Evolutionary conservation across 441 rosid species (phyloP), one percentile per base, ranked within the genome.

Genomic region (Breynia disticha): DNA sequence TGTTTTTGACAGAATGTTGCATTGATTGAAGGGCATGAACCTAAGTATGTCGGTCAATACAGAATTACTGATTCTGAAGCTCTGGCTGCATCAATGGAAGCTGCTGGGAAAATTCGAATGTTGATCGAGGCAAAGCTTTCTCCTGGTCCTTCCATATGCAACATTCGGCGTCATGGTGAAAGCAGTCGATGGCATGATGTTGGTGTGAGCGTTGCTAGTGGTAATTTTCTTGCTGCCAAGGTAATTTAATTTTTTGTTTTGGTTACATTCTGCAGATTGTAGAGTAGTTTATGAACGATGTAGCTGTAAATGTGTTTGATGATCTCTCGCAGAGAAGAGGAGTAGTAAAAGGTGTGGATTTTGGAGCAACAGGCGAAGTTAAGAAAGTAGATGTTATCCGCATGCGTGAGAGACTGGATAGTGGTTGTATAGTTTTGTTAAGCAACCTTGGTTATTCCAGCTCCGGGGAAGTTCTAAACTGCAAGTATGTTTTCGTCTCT

Each of bases 141-240:
- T 51, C 97, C 98, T 20, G 95, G 98, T 48, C 98, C 98, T 66
- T 80, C 95, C 35, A 87, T 79, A 60, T 82, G 77, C 16, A 84
- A 79, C 68, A 66, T 91, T 19, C 94, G 87, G 18, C 76, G 98
- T 32, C 98, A 91, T 65, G 98, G 96, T 52, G 96, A 87, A 47
- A 83, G 67, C 59, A 86, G 89, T 54, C 95, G 94, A 16, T 74
- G 76, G 78, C 96, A 87, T 62, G 95, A 87, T 61, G 94, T 79
- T 9, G 94, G 94, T 60, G 98, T 91, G 48, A 87, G 90, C 41
- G 98, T 91, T 12, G 95, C 90, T 47, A 86, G 90, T 72, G 98
- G 98, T 17, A 91, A 91, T 75, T 91, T 91, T 72, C 94, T 91
- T 65, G 98, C 96, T 19, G 94, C 98, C 50, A 91, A 91, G 80